Conservation (phyloP, 331 rosid species). For the Malus hybrid region DNA sequence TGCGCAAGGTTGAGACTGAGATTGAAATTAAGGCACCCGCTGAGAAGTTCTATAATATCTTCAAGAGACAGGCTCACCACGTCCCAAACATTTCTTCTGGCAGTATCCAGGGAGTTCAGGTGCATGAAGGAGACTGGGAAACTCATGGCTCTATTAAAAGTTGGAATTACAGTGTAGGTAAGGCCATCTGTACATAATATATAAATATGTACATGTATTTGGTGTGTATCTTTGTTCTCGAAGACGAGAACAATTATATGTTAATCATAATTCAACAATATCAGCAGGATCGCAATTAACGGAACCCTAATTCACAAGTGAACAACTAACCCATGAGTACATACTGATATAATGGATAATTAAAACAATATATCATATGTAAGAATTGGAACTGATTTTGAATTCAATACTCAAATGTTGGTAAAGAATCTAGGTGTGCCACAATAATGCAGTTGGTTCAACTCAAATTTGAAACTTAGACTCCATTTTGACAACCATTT, state of each 20-base stretch:
- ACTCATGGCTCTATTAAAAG: constrained; percentile 21
- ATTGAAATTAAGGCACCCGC: constrained; percentile 14
- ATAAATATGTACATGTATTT: too few species aligned
- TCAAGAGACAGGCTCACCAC: constrained; percentile 17
- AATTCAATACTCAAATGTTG: not conserved
- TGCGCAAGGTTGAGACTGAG: constrained; percentile 35
- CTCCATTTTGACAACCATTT: not conserved
- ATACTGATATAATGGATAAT: not conserved
- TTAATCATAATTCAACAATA: too few species aligned
- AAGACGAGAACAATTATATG: too few species aligned
- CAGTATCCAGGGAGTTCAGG: constrained; percentile 2
- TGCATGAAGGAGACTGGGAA: too few species aligned
- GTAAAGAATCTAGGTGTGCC: not conserved
- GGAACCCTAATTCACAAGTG: not conserved
- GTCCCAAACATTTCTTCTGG: constrained; percentile 26
- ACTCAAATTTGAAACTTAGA: too few species aligned
- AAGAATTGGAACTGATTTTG: too few species aligned
- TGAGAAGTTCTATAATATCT: constrained; percentile 23
- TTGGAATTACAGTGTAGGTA: constrained; percentile 40
- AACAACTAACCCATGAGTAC: not conserved
- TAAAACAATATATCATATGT: not conserved
- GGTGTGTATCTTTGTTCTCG: too few species aligned
- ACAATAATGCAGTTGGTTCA: not conserved
- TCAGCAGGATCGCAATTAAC: too few species aligned
- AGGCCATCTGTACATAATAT: too few species aligned